Evolutionary conservation across 352 stramenopile species (phyloP), one percentile per base, ranked within the genome.

Genomic region (Albugo laibachii): DNA sequence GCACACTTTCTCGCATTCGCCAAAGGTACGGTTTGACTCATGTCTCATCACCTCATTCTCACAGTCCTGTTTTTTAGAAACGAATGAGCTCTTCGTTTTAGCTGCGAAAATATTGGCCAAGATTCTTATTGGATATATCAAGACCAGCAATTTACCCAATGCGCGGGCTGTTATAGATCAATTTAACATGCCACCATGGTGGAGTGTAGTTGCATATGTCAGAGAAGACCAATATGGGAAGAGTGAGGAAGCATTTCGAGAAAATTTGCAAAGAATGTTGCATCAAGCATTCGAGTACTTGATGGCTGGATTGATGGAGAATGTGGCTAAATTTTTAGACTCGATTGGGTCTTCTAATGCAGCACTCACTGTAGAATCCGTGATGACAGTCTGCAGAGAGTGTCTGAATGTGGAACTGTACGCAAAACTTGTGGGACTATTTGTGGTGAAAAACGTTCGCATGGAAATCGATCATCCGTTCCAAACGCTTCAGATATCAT

Each of bases 361-460:
- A 31, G 24, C 24, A 8, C 8, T 31, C 24, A 62, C 67, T 45
- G 53, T 50, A 12, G 72, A 83, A 27, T 48, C 57, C 1, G 68
- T 84, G 5, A 21, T 83, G 10, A 47, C 49, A 36, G 61, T 65
- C 39, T 79, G 59, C 48, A 59, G 64, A 12, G 65, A 69, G 12
- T 48, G 84, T 4, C 36, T 94, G 19, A 79, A 45, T 36, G 48
- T 83, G n/a, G 75, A 95, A 21, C 88, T 81, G 49, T 91, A 96
- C 49, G 79, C 68, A 49, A 59, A 66, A 34, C 57, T 96, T 13
- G 80, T 98, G 45, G 92, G 92, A 40, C 95, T 94, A 68, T 96
- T 97, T 59, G 91, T 97, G 66, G 94, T 97, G 69, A 98, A 97
- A 71, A 94, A 96, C 68, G 85, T 97, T 48, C 92, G 87, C 43